A percentile compares a stretch with the other conserved stretches of the same genome.
Conservation (phyloP, 192 early-diverging fungal genomes). For the Funneliformis geosporum region DNA sequence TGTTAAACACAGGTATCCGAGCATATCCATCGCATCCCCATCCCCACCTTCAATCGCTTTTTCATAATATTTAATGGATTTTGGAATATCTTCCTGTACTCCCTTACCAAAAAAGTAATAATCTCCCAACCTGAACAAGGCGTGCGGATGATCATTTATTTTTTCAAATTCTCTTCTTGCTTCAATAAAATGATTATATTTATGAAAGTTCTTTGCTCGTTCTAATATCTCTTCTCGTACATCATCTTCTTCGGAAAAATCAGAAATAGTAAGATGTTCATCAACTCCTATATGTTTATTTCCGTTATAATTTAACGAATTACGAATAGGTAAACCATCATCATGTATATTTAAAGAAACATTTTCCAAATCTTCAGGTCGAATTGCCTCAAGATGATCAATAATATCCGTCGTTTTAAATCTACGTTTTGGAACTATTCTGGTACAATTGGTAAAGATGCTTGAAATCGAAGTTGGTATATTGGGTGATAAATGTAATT, state of each 20-base stretch:
- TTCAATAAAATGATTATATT: not conserved
- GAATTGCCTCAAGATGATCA: constrained; percentile 23
- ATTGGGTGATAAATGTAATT: not conserved
- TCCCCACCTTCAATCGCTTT: constrained; percentile 6
- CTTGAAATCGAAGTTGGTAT: constrained; percentile 21
- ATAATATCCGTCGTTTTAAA: constrained; percentile 23
- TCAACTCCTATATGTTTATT: not conserved
- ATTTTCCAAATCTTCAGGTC: constrained; percentile 24
- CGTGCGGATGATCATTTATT: constrained; percentile 4
- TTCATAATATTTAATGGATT: constrained; percentile 25
- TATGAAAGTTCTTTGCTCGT: not conserved
- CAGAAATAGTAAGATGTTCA: constrained; percentile 4
- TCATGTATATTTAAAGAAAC: not conserved
- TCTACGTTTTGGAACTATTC: not conserved
- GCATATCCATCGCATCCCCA: constrained; percentile 32
- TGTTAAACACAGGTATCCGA: constrained; percentile 24
- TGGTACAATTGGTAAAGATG: constrained; percentile 13
- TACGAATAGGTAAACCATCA: not conserved
- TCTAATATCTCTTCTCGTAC: constrained; percentile 22
- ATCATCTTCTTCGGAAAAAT: constrained; percentile 27
- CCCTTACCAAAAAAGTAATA: constrained; percentile 31
- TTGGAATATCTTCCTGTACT: not conserved
- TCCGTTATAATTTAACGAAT: too few relatives aligned
- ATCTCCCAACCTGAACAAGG: constrained; percentile 6
- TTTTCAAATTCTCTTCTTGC: not conserved